Evolutionary conservation across 1,139 yeast genomes (phyloP).

Genomic region (Chernovozyma sophiae-reginae): DNA sequence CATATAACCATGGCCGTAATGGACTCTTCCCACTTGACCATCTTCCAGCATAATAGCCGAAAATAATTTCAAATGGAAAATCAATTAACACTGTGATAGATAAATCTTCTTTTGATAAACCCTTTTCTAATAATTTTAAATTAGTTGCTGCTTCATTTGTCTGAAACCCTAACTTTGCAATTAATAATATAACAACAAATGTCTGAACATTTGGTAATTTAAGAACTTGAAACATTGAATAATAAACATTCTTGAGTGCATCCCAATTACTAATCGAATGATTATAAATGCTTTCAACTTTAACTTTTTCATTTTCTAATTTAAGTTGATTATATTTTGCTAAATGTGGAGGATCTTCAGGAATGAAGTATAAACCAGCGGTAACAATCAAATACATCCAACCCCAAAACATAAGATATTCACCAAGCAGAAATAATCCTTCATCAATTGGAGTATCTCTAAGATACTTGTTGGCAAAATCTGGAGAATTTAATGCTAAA

Average conservation of each 20-base stretch:
- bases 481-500: slow-evolving; percentile 85
- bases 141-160: slow-evolving; percentile 96
- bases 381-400: slow-evolving; percentile 68
- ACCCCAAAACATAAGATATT: slow-evolving; percentile 78
- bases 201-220: slow-evolving; percentile 73
- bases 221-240: slow-evolving; percentile 72
- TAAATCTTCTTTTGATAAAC: slow-evolving; percentile 87
- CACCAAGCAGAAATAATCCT: slow-evolving; percentile 71
- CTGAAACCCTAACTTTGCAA: slow-evolving; percentile 89
- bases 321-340: slow-evolving; percentile 35
- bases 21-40: slow-evolving; percentile 81
- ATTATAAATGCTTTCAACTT: slow-evolving; percentile 24
- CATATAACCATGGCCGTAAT: slow-evolving; percentile 84
- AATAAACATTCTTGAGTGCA: slow-evolving; percentile 52
- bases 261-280: slow-evolving; percentile 16
- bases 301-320: slow-evolving; percentile 30
- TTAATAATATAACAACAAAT: slow-evolving; percentile 67
- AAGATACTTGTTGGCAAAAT: slow-evolving; percentile 83
- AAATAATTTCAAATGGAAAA: slow-evolving; percentile 91
- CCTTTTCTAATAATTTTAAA: slow-evolving; percentile 85
- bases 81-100: slow-evolving; percentile 91
- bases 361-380: slow-evolving; percentile 51
- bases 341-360: slow-evolving; percentile 63
- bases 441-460: slow-evolving; percentile 54
- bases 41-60: slow-evolving; percentile 93